Conservation (phyloP, 768 basidiomycete genomes). For the Phallus indusiatus region DNA sequence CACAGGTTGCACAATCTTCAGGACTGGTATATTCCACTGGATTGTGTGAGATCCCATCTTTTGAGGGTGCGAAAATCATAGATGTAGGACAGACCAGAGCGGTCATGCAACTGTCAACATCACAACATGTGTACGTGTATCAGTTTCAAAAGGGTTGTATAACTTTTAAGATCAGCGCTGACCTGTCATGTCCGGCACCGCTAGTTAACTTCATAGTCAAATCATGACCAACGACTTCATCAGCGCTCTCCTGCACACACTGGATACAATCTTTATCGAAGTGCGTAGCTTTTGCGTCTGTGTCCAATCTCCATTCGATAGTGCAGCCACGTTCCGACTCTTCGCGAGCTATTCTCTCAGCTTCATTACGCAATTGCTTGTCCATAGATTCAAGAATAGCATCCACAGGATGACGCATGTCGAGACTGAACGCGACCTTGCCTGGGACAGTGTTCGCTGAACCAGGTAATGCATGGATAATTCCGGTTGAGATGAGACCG, state of each 20-base stretch:
- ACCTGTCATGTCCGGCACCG: conserved; percentile 9
- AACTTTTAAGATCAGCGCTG: not conserved
- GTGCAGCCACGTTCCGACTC: conserved; percentile 4
- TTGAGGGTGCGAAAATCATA: conserved; percentile 9
- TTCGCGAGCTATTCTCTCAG: not conserved
- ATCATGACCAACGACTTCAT: conserved; percentile 3
- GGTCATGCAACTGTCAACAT: conserved; percentile 2
- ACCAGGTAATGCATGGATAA: conserved; percentile 11
- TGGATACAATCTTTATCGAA: conserved; percentile 5
- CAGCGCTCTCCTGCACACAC: conserved; percentile 7
- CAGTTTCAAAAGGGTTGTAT: not conserved
- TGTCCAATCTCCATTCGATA: conserved; percentile 6
- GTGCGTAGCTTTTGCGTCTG: conserved; percentile 6
- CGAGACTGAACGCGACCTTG: conserved; percentile 12
- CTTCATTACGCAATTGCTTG: not conserved
- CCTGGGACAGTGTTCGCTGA: conserved; percentile 12
- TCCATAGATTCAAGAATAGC: not conserved
- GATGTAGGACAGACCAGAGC: conserved; percentile 4
- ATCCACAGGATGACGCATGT: conserved; percentile 5
- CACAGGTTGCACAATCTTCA: conserved; percentile 5
- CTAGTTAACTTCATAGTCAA: not conserved
- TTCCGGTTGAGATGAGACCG: conserved; percentile 10
- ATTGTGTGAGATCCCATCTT: conserved; percentile 8
- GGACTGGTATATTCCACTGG: conserved; percentile 9
- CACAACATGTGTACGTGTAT: not conserved